phyloP scores from a whole-genome alignment of 2,329 filamentous ascomycete genomes.

The Fusarium sp. region DNA sequence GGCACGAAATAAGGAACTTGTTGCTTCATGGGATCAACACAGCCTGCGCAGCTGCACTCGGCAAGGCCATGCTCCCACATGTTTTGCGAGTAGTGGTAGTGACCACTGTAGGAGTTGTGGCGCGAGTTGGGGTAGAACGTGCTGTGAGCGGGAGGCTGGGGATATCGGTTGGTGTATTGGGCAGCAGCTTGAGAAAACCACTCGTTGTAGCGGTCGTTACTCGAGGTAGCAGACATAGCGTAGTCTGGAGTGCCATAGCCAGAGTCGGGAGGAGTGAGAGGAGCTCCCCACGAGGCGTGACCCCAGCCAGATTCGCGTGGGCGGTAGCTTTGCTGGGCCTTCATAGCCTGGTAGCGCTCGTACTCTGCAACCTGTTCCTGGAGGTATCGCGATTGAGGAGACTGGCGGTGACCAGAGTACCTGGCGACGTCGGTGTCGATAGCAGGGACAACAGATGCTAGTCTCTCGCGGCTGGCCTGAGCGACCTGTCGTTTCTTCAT shows the following conservation, averaged over 20 bases:
- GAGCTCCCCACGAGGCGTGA: constrained; percentile 60
- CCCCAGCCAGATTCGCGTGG: constrained; percentile 60
- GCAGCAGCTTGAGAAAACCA: constrained; percentile 63
- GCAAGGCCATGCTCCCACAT: constrained; percentile 64
- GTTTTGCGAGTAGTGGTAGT: constrained; percentile 60
- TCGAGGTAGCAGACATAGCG: constrained; percentile 64
- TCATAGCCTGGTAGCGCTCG: constrained; percentile 61
- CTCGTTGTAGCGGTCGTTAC: constrained; percentile 67
- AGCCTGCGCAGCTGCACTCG: constrained; percentile 64
- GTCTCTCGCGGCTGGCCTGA: constrained; percentile 62
- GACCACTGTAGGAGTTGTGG: constrained; percentile 55
- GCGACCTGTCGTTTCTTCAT: constrained; percentile 66
- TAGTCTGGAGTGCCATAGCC: constrained; percentile 72
- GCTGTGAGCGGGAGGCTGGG: constrained; percentile 56
- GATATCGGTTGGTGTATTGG: constrained; percentile 59
- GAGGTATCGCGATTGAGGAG: constrained; percentile 60
- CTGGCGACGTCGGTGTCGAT: constrained; percentile 58
- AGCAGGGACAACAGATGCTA: constrained; percentile 61
- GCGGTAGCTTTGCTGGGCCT: constrained; percentile 57
- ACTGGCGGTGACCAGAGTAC: constrained; percentile 53
- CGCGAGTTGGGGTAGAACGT: constrained; percentile 56
- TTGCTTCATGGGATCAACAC: constrained; percentile 61
- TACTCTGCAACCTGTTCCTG: constrained; percentile 68
- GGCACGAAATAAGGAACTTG: constrained; percentile 61
- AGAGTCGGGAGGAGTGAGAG: constrained; percentile 70